Base-by-base conservation (phyloP, 768 basidiomycete species). In the Termitomyces bulborhizus region DNA sequence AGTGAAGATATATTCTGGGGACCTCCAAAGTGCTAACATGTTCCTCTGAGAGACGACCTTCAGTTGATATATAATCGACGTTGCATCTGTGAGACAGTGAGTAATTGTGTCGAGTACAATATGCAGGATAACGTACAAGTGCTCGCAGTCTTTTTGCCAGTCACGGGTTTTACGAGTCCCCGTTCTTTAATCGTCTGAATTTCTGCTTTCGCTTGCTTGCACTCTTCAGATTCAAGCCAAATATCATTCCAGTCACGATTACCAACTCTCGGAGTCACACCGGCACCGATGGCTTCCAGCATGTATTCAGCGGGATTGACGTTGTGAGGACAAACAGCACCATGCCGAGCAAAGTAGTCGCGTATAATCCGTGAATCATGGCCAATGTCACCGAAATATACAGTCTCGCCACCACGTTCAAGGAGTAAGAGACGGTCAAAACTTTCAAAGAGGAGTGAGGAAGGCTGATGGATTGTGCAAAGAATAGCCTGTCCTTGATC, bases 341-440 rank as follows among this genome's bases (percentile, higher is more conserved):
- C 91, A 58, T 89, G 71, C 15, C 76, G 75, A 24, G 82, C 81
- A 65, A 94, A 92, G 72, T 96, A 96, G 4, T 83, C 76, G 27
- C 81, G 83, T 47, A 95, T 72, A 36, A 83, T 73, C 1, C 71
- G 63, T 3, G 90, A 88, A 58, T 91, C 87, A 42, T 75, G 66
- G 44, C 92, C 93, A 48, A 95, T 90, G 57, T 90, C 87, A 42
- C 93, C 93, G 64, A 91, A 95, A 76, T 95, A 96, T n/a, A 94
- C 90, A 0, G 92, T 93, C 67, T 90, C 85, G 6, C 93, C 93
- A 1, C 93, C 93, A 15, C 76, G 74, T 62, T 93, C 84, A 15
- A 87, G 72, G 9, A 88, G 72, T 27, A 89, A 67, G 44, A 87
- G 70, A 39, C 84, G 79, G 60, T 88, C 93, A 61, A 97, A 95